A percentile compares a stretch with the other conserved stretches of the same genome.
These are phyloP conservation scores for Athelia psychrophila DNA, from an alignment of 1,284 basidiomycete species.

Conservation along the genomic window DNA sequence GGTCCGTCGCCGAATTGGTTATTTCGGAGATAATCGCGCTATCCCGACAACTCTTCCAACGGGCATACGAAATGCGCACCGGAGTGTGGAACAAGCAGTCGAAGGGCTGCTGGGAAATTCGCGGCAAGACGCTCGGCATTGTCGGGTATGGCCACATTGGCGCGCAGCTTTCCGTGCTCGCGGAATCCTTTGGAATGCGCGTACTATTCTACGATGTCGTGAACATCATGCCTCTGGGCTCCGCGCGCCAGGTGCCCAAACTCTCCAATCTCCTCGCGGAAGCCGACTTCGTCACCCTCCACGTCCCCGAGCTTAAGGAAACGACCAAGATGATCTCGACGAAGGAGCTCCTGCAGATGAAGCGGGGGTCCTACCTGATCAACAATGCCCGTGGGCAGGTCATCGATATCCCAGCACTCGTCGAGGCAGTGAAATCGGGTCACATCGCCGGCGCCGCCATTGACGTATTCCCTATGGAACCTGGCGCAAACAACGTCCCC, in stretches of 20 bases:
- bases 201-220: constrained; percentile 96
- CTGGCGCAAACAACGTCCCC: constrained; percentile 83
- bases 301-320: constrained; percentile 96
- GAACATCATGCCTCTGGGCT: constrained; percentile 97
- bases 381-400: constrained; percentile 98
- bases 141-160: constrained; percentile 99
- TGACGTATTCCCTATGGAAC: constrained; percentile 95
- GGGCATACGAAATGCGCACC: constrained; percentile 82
- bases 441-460: constrained; percentile 93
- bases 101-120: constrained; percentile 97
- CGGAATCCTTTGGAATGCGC: constrained; percentile 95
- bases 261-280: constrained; percentile 77
- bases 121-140: constrained; percentile 97
- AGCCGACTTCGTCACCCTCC: constrained; percentile 94
- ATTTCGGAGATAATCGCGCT: constrained; percentile 93
- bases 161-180: constrained; percentile 94
- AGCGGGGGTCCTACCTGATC: constrained; percentile 92
- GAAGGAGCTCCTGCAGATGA: constrained; percentile 86
- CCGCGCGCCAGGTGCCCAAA: constrained; percentile 85
- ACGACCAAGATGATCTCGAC: constrained; percentile 92
- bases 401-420: constrained; percentile 91
- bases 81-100: constrained; percentile 99
- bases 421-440: constrained; percentile 77
- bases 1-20: constrained; percentile 98
- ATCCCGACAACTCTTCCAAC: constrained; percentile 93